Conservation (phyloP, 2,329 filamentous ascomycete species). For the Pseudogymnoascus sp. region DNA sequence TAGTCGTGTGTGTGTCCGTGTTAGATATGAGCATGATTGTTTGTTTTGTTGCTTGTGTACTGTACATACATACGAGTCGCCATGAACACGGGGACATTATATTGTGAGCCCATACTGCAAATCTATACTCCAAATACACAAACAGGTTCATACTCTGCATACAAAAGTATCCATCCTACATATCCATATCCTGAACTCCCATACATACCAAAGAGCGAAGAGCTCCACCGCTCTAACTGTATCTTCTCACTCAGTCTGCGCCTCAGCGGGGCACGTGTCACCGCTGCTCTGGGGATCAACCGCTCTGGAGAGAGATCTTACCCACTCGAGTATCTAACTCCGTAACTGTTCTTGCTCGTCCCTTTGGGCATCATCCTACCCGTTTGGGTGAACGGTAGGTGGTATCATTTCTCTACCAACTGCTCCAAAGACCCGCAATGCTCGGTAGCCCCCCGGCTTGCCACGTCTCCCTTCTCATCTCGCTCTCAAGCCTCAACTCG, state of each 20-base stretch:
- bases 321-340: not conserved
- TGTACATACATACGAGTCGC: not conserved
- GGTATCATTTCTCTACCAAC: not conserved
- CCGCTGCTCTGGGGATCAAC: not conserved
- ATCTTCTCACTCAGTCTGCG: not conserved
- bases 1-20: not conserved
- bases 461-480: not conserved
- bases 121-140: not conserved
- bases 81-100: not conserved
- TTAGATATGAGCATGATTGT: too few species aligned
- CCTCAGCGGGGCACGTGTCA: constrained; percentile 1
- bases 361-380: constrained; percentile 3
- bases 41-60: not conserved
- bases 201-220: not conserved
- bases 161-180: not conserved
- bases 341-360: not conserved
- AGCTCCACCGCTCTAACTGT: not conserved
- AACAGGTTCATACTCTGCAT: not conserved
- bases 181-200: not conserved
- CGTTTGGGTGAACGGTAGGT: not conserved
- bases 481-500: not conserved
- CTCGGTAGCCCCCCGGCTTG: not conserved
- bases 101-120: not conserved
- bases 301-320: not conserved
- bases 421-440: not conserved